Conservation (phyloP, 345 rosid genomes). For the Camelina laxa region DNA sequence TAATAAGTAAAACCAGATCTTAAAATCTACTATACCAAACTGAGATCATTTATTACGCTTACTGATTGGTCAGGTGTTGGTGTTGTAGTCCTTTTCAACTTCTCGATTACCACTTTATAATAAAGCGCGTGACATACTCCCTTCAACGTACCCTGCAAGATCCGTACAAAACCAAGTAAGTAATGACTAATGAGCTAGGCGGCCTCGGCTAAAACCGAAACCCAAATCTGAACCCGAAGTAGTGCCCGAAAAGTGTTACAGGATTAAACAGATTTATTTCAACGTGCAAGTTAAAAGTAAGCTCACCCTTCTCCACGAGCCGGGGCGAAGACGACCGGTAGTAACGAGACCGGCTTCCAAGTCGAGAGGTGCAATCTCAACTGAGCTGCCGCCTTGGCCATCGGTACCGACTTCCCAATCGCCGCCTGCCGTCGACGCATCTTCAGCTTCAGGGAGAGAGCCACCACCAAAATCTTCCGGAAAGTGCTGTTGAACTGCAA, state of each 20-base stretch:
- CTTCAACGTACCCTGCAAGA: background rate
- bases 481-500: background rate
- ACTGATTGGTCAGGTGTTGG: background rate
- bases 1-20: background rate
- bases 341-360: background rate
- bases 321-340: background rate
- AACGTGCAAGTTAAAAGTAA: background rate
- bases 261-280: background rate
- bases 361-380: background rate
- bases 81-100: background rate
- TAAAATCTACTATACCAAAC: background rate
- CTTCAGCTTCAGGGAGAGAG: background rate
- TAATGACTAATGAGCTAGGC: too few species aligned
- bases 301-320: background rate
- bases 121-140: background rate
- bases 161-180: too few species aligned
- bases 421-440: background rate
- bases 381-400: too few species aligned
- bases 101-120: background rate
- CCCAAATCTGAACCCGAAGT: too few species aligned
- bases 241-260: too few species aligned
- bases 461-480: background rate
- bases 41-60: background rate
- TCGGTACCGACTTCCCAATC: too few species aligned
- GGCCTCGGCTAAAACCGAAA: too few species aligned